Evolutionary conservation across 768 basidiomycete species (phyloP).

Genomic region (Tulasnella sp.): DNA sequence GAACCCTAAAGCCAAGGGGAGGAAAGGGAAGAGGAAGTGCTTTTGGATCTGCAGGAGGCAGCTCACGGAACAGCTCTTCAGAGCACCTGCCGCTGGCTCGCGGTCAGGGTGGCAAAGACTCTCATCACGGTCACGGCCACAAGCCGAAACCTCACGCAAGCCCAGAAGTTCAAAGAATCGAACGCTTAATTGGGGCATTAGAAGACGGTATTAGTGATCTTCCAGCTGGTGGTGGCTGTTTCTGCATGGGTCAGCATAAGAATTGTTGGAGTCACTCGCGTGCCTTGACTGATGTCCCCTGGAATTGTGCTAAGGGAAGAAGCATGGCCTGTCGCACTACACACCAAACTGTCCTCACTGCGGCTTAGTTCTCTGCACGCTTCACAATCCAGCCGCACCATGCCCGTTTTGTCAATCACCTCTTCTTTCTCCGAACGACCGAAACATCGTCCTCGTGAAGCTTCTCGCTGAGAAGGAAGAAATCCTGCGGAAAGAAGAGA

Average conservation of each 20-base stretch:
- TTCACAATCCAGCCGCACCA: constrained; percentile 39
- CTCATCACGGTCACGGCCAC: background rate
- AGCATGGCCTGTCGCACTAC: constrained; percentile 39
- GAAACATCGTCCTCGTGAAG: constrained; percentile 15
- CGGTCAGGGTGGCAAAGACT: background rate
- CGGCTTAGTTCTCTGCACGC: constrained; percentile 38
- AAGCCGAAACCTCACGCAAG: constrained; percentile 6
- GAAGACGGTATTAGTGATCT: constrained; percentile 1
- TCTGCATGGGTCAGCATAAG: constrained; percentile 20
- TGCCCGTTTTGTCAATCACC: constrained; percentile 39
- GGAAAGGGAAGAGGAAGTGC: background rate
- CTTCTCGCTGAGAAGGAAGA: constrained; percentile 12
- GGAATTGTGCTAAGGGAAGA: constrained; percentile 32
- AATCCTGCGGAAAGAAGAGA: constrained; percentile 24
- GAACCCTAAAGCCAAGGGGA: background rate
- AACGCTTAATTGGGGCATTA: constrained; percentile 15
- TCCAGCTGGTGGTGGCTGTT: constrained; percentile 15
- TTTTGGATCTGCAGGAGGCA: background rate
- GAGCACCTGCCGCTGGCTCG: constrained; percentile 6
- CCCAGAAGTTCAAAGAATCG: constrained; percentile 3
- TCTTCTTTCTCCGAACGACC: constrained; percentile 22
- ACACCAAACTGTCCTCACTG: constrained; percentile 39
- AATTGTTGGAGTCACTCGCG: background rate
- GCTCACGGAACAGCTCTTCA: background rate
- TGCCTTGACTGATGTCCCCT: background rate